Evolutionary conservation across 208 protist species (phyloP).

Genomic region (Leishmania arabica): DNA sequence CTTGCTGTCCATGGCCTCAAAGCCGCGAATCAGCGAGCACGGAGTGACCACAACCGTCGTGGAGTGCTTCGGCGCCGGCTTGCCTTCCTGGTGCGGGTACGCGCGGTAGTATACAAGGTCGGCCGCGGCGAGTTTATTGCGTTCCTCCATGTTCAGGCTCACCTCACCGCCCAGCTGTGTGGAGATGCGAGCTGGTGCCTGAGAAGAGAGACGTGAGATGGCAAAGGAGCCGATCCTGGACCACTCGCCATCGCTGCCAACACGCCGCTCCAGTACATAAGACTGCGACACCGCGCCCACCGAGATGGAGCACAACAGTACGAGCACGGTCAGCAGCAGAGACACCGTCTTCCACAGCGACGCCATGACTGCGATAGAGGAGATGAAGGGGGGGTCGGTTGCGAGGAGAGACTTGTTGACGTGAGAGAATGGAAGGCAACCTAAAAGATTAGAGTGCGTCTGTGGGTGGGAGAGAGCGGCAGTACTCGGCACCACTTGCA

Average conservation of each 20-base stretch:
- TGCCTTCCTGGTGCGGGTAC: conserved; percentile 29
- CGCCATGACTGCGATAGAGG: neutral
- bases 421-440: neutral
- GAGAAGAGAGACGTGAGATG: conserved; percentile 49
- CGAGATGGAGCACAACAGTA: conserved; percentile 8
- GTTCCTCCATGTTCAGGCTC: conserved; percentile 34
- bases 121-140: conserved; percentile 50
- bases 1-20: conserved; percentile 74
- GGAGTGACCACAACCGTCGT: conserved; percentile 64
- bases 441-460: too few relatives aligned
- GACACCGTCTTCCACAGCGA: conserved; percentile 7
- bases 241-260: conserved; percentile 59
- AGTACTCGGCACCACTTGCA: neutral
- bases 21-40: conserved; percentile 86
- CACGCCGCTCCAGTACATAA: conserved; percentile 72
- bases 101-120: conserved; percentile 78
- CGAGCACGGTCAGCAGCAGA: conserved; percentile 16
- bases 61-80: conserved; percentile 17
- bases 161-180: conserved; percentile 25
- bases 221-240: conserved; percentile 47
- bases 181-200: conserved; percentile 52
- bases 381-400: neutral
- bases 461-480: neutral
- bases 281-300: conserved; percentile 47
- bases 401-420: neutral